Conservation (phyloP, 2,329 filamentous ascomycete species). For the Chlorencoelia australis region DNA sequence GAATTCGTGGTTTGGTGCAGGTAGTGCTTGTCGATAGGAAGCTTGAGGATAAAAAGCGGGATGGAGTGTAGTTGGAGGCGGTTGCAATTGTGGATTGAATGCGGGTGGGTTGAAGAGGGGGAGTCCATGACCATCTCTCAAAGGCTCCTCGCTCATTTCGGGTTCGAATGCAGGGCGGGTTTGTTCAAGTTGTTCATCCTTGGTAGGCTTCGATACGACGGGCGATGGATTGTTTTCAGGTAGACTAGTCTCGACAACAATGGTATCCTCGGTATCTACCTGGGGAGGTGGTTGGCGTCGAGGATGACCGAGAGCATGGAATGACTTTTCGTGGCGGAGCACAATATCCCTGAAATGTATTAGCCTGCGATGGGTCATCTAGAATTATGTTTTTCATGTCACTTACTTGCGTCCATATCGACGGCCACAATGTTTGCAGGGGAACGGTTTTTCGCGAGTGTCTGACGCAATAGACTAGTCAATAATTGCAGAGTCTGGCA, state of each 20-base stretch:
- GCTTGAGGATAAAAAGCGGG: too few species aligned
- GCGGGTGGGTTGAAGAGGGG: too few species aligned
- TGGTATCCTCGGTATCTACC: slow-evolving; percentile 2
- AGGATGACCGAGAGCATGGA: slow-evolving; percentile 6
- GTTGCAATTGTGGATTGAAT: too few species aligned
- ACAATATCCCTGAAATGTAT: slow-evolving; percentile 5
- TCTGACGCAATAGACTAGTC: slow-evolving; percentile 1
- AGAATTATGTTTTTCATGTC: not conserved
- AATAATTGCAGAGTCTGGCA: slow-evolving; percentile 1
- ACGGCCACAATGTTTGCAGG: slow-evolving; percentile 6
- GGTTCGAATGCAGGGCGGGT: too few species aligned
- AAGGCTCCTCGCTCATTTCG: too few species aligned
- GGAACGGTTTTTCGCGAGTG: slow-evolving; percentile 8
- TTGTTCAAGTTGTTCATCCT: slow-evolving; percentile 3
- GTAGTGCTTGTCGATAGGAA: too few species aligned
- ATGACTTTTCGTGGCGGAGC: slow-evolving; percentile 9
- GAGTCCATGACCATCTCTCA: too few species aligned
- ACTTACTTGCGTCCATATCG: slow-evolving; percentile 8
- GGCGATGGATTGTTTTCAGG: not conserved
- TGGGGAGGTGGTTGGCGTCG: slow-evolving; percentile 5
- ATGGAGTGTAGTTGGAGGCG: too few species aligned
- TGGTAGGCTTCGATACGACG: too few species aligned
- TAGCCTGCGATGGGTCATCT: not conserved
- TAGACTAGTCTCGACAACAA: slow-evolving; percentile 1
- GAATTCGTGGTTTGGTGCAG: too few species aligned